Conservation (phyloP, 768 basidiomycete genomes). For the Pleurotus giganteus region DNA sequence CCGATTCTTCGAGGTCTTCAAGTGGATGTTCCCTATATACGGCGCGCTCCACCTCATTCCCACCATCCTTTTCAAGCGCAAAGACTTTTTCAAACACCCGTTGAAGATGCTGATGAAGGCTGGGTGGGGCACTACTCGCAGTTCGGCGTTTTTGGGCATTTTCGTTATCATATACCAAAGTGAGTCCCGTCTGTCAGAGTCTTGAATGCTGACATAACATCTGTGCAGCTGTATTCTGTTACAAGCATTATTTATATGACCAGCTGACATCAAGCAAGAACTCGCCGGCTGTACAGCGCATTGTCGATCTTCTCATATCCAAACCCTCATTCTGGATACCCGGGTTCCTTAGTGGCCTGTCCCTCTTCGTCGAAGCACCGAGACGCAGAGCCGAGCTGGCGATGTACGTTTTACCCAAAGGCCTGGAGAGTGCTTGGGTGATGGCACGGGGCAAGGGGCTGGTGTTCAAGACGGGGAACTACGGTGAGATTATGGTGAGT, state of each 20-base stretch:
- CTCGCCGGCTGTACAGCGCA: conserved; percentile 40
- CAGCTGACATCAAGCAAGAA: conserved; percentile 32
- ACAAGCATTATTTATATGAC: conserved; percentile 59
- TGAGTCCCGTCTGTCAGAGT: conserved; percentile 29
- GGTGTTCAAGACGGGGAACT: conserved; percentile 68
- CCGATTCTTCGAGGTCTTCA: conserved; percentile 78
- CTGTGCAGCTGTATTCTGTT: conserved; percentile 57
- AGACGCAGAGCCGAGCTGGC: conserved; percentile 88
- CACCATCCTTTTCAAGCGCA: conserved; percentile 76
- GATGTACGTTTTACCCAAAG: conserved; percentile 90
- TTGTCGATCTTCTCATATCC: conserved; percentile 59
- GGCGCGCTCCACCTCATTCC: conserved; percentile 90
- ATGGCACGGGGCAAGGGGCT: conserved; percentile 72
- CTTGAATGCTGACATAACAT: not conserved
- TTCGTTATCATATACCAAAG: conserved; percentile 85
- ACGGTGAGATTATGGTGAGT: conserved; percentile 65
- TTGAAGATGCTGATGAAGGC: conserved; percentile 62
- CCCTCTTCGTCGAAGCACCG: conserved; percentile 85
- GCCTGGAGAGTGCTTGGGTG: conserved; percentile 87
- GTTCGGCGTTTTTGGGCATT: conserved; percentile 82
- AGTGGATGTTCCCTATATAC: conserved; percentile 83
- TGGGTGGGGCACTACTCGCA: conserved; percentile 70
- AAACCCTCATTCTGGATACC: conserved; percentile 73
- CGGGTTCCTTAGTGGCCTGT: conserved; percentile 71
- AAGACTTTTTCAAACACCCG: conserved; percentile 64